Conservation (phyloP, 495 filamentous ascomycete species). For the Friedmanniomyces simplex region DNA sequence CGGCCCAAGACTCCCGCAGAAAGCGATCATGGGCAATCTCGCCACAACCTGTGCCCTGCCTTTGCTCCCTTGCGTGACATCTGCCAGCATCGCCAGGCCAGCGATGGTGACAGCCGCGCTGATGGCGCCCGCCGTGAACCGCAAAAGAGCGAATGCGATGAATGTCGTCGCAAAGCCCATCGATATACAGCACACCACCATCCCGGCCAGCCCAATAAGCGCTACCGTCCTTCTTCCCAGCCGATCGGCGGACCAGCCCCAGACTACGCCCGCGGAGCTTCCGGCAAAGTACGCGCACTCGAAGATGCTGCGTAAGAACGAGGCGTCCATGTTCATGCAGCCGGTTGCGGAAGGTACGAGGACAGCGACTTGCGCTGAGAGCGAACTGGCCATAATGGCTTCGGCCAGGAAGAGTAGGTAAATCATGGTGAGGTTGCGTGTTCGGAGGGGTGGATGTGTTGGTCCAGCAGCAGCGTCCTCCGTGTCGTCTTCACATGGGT, state of each 20-base stretch:
- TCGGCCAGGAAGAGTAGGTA: slow-evolving; percentile 28
- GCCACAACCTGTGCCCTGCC: slow-evolving; percentile 35
- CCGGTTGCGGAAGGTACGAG: slow-evolving; percentile 32
- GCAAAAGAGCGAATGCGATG: slow-evolving; percentile 32
- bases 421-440: slow-evolving; percentile 18
- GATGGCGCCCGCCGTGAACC: slow-evolving; percentile 35
- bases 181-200: slow-evolving; percentile 33
- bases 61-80: slow-evolving; percentile 30
- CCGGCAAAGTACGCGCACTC: slow-evolving; percentile 41
- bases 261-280: slow-evolving; percentile 33
- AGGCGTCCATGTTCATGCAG: slow-evolving; percentile 34
- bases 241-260: slow-evolving; percentile 35
- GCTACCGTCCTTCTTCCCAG: slow-evolving; percentile 33
- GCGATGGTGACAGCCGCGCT: slow-evolving; percentile 35
- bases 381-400: slow-evolving; percentile 37
- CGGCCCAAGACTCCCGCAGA: slow-evolving; percentile 36
- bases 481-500: background rate
- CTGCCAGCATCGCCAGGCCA: slow-evolving; percentile 36
- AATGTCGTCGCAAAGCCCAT: slow-evolving; percentile 38
- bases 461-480: background rate
- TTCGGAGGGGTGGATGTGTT: background rate
- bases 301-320: slow-evolving; percentile 36
- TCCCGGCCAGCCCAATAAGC: slow-evolving; percentile 31
- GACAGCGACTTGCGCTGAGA: slow-evolving; percentile 38
- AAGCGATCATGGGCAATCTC: slow-evolving; percentile 34